Base-by-base conservation (phyloP, 2,329 filamentous ascomycete species). In the Elsinoe arachidis region DNA sequence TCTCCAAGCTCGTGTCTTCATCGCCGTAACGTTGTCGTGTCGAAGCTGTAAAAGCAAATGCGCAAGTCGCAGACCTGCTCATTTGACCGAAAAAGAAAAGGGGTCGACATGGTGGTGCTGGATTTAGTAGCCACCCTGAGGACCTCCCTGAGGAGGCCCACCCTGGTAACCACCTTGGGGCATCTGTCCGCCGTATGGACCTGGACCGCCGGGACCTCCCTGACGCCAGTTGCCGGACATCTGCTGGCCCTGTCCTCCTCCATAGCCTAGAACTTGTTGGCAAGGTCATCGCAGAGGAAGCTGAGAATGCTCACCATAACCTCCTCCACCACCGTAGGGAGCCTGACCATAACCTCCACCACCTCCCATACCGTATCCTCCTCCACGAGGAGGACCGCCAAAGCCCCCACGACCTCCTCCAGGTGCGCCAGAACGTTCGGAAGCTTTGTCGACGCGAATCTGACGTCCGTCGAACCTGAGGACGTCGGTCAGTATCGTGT, bases 381-480 rank as follows among this genome's bases (percentile, higher is more conserved):
- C 70, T 38, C 66, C 65, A 41, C 62, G 55, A 44, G 23, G 34
- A 26, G 72, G 67, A 55, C 70, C 67, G 21, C 68, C 67, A 17
- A 70, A 69, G 14, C 69, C 65, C 60, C 74, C 73, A 56, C 74
- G 73, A 53, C 72, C 78, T 54, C 78, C 77, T 55, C 83, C 80
- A 55, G 80, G 80, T 58, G 83, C 80, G 47, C 83, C 78, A 47
- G 83, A 82, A 63, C 85, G 86, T 73, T 96, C 91, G 59, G 90
- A 91, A 61, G 91, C 93, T 74, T 91, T 95, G 76, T 97, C 92
- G 63, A 99, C 92, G 65, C 92, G 90, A 72, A 99, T 96, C 63
- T 83, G 84, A 66, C 92, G 89, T 63, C 92, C 92, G 73, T 97
- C 91, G 73, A 97, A 96, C 67, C 91, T 95, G 64, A 54, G 57